These are phyloP conservation scores for Clavaria fumosa DNA, from an alignment of 768 basidiomycete species.

Conservation along the genomic window DNA sequence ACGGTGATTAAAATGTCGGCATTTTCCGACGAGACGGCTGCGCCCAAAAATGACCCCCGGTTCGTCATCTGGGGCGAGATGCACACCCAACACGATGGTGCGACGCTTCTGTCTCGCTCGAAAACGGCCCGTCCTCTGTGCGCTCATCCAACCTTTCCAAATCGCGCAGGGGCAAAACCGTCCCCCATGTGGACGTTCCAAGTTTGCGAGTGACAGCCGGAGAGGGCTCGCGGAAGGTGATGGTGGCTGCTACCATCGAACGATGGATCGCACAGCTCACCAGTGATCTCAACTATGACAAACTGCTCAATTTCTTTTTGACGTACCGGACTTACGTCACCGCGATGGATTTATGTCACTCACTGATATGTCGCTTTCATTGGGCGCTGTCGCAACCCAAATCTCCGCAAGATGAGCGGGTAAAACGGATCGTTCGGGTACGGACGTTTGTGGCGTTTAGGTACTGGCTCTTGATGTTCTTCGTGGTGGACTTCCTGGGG, in stretches of 20 bases:
- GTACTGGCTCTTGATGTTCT: slow-evolving; percentile 86
- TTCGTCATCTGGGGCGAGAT: slow-evolving; percentile 84
- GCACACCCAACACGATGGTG: slow-evolving; percentile 19
- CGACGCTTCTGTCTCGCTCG: slow-evolving; percentile 24
- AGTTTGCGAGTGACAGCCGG: slow-evolving; percentile 13
- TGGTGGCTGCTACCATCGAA: slow-evolving; percentile 87
- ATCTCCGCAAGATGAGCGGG: slow-evolving; percentile 46
- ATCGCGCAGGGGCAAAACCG: slow-evolving; percentile 15
- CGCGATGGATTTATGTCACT: slow-evolving; percentile 62
- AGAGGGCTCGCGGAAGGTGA: slow-evolving; percentile 28
- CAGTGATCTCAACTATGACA: slow-evolving; percentile 73
- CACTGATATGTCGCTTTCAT: slow-evolving; percentile 78
- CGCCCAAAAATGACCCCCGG: slow-evolving; percentile 75
- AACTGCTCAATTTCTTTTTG: slow-evolving; percentile 80
- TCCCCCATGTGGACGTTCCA: slow-evolving; percentile 19
- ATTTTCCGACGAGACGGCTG: slow-evolving; percentile 46
- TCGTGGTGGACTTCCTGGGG: slow-evolving; percentile 74
- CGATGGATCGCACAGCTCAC: slow-evolving; percentile 89
- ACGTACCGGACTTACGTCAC: slow-evolving; percentile 80
- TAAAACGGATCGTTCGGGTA: slow-evolving; percentile 66
- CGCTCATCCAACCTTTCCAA: slow-evolving; percentile 22
- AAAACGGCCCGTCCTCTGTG: slow-evolving; percentile 24
- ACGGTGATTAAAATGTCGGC: slow-evolving; percentile 63
- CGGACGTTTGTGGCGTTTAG: slow-evolving; percentile 82
- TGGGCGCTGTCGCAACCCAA: slow-evolving; percentile 55